Evolutionary conservation across 345 rosid genomes (phyloP), one percentile per base, ranked within the genome.

Genomic region (Euphorbia pulcherrima): DNA sequence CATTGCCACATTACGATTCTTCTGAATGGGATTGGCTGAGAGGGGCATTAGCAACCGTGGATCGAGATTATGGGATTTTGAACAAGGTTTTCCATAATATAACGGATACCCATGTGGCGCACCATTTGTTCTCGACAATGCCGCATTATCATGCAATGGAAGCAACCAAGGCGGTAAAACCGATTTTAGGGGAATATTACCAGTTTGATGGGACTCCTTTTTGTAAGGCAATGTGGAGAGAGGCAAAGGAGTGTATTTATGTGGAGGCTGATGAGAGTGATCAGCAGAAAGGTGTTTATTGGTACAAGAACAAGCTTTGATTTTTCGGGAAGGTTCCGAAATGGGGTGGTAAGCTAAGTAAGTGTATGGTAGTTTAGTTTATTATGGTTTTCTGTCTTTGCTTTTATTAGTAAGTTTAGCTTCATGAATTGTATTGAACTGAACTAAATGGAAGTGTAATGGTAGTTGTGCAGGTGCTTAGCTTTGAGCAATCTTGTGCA

Each of bases 101-200:
- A 35, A 78, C 81, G 0, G 81, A 78, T 52, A 78, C 81, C 1
- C 81, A 78, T 26, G 81, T 78, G 4, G 72, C 74, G 0, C 81
- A 78, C 75, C 81, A 78, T 30, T 33, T 78, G 57, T 70, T 78
- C 75, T 74, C 78, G 0, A 68, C 47, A 2, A 74, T 78, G 75
- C 81, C 81, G 0, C 81, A 74, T 20, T 78, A 78, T 28, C 72
- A 78, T 39, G 81, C 81, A 0, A 74, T 78, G 81, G 81, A 78
- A 75, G 78, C 78, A 0, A 69, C 81, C 0, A 40, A 70, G 47
- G 67, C 66, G 0, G 69, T 78, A 20, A 70, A 70, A 18, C 81
- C 78, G 39, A 23, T 74, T 40, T 60, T 74, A 58, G 78, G 78
- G 24, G 78, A 74, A 4, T 78, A 78, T 18, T 73, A 78, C 65